phyloP scores from a whole-genome alignment of 805 yeast species.

The Cyberlindnera euphorbiae region DNA sequence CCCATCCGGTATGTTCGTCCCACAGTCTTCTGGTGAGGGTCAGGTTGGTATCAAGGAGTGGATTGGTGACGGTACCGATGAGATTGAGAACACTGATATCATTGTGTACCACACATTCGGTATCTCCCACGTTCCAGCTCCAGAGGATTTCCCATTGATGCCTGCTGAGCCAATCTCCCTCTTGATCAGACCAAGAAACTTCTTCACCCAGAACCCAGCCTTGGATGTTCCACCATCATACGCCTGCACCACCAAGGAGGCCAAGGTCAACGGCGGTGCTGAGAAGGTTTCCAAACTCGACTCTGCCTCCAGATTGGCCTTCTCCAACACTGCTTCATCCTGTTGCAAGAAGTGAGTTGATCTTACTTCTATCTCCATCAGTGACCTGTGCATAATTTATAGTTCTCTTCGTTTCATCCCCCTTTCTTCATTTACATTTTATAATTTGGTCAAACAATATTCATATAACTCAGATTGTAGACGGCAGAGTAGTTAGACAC shows the following conservation, averaged over 20 bases:
- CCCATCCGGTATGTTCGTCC: conserved; percentile 78
- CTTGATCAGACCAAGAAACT: conserved; percentile 72
- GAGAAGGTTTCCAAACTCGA: conserved; percentile 43
- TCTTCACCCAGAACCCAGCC: conserved; percentile 74
- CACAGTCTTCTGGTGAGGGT: conserved; percentile 72
- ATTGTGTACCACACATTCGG: conserved; percentile 80
- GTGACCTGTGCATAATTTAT: too few relatives aligned
- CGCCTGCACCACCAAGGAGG: conserved; percentile 42
- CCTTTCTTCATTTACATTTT: too few relatives aligned
- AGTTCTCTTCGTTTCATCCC: too few relatives aligned
- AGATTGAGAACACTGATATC: conserved; percentile 63
- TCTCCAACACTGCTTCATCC: conserved; percentile 24
- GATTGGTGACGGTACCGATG: conserved; percentile 58
- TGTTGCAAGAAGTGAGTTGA: conserved; percentile 25
- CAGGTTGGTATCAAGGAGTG: conserved; percentile 61
- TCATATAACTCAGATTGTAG: too few relatives aligned
- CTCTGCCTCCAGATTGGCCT: conserved; percentile 48
- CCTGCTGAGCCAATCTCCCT: conserved; percentile 79
- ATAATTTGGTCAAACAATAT: too few relatives aligned
- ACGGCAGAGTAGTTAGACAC: too few relatives aligned
- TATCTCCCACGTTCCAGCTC: conserved; percentile 81
- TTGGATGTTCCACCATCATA: conserved; percentile 69
- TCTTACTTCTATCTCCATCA: too few relatives aligned
- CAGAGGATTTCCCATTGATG: conserved; percentile 88
- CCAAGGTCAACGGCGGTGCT: conserved; percentile 29